A percentile compares a stretch with the other conserved stretches of the same genome.
Conservation (phyloP, 2,329 filamentous ascomycete species). For the Sarocladiaceae sp. region DNA sequence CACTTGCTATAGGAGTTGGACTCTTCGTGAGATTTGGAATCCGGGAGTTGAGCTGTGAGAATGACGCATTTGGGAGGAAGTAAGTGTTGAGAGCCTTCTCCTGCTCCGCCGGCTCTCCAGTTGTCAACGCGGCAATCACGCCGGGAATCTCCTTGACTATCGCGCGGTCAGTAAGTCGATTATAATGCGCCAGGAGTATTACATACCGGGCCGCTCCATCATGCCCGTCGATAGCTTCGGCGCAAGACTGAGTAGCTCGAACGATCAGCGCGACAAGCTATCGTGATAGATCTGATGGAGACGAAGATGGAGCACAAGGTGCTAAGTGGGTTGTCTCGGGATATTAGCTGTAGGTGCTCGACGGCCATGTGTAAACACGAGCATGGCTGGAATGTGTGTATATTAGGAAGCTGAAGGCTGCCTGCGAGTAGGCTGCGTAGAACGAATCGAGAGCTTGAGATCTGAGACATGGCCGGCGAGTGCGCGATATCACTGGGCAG, state of each 20-base stretch:
- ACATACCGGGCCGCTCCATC: constrained; percentile 5
- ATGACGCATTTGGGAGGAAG: constrained; percentile 68
- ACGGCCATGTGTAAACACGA: background rate
- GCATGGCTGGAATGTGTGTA: background rate
- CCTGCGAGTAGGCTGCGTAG: background rate
- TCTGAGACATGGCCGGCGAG: too few relatives aligned
- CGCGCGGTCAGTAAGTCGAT: background rate
- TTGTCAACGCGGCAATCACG: constrained; percentile 65
- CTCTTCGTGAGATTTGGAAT: constrained; percentile 51
- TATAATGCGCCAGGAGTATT: background rate
- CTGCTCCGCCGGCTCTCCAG: constrained; percentile 64
- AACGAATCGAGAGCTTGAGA: too few relatives aligned
- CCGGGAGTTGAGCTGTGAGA: constrained; percentile 74
- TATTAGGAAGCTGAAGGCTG: background rate
- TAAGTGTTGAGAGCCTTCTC: constrained; percentile 62
- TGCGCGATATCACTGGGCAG: too few relatives aligned
- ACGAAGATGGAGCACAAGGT: too few relatives aligned
- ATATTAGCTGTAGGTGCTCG: background rate
- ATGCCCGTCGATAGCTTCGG: background rate
- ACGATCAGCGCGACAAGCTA: background rate
- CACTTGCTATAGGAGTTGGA: constrained; percentile 34
- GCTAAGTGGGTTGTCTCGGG: background rate
- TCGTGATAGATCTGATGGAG: background rate
- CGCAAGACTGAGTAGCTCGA: too few relatives aligned
- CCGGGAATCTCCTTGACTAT: constrained; percentile 55